Percentiles rank a stretch among this genome's conserved stretches.
Conservation (phyloP, 2,329 filamentous ascomycete genomes). For the Talaromyces sp. region DNA sequence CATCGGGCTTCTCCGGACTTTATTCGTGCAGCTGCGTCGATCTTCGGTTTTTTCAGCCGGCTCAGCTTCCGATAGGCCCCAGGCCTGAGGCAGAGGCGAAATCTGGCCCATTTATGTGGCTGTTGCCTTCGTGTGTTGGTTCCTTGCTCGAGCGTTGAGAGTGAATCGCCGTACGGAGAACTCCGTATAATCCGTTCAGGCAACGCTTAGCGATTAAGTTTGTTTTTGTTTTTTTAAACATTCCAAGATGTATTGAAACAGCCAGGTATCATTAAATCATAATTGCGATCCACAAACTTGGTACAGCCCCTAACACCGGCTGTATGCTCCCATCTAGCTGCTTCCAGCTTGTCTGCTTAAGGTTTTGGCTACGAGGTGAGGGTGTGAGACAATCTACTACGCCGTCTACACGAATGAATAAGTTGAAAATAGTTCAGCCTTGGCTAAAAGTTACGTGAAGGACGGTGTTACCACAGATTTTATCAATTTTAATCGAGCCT, state of each 20-base stretch:
- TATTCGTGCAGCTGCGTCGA: background rate
- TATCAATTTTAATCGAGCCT: background rate
- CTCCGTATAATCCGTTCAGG: background rate
- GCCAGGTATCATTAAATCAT: background rate
- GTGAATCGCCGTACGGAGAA: background rate
- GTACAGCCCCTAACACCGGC: background rate
- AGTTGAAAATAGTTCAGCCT: background rate
- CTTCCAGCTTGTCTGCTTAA: background rate
- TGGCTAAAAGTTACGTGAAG: background rate
- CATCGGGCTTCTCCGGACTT: background rate
- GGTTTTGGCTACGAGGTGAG: background rate
- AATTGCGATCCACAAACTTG: background rate
- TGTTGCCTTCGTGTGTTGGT: background rate
- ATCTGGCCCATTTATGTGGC: background rate
- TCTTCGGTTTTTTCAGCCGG: background rate
- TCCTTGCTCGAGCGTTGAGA: background rate
- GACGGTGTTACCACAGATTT: background rate
- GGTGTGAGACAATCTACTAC: background rate
- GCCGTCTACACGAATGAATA: background rate
- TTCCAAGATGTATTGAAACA: background rate
- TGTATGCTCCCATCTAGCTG: background rate
- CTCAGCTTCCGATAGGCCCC: background rate
- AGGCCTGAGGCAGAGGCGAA: background rate
- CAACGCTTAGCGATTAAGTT: background rate
- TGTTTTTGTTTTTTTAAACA: background rate